Conservation (phyloP, 345 rosid genomes). For the Reutealis trisperma region DNA sequence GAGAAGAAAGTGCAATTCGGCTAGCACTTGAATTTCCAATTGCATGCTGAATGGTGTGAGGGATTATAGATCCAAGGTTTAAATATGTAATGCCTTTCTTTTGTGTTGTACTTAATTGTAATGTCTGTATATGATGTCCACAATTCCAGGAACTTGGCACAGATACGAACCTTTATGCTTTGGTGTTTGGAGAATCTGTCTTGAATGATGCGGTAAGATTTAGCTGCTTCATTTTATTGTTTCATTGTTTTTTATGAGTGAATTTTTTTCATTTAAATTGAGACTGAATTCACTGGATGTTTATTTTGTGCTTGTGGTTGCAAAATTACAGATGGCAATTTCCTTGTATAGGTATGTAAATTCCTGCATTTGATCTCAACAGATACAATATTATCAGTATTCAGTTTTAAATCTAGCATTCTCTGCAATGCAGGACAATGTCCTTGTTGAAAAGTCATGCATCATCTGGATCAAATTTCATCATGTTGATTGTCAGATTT, state of each 20-base stretch:
- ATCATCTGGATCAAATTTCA: conserved; percentile 65
- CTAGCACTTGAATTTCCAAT: background rate
- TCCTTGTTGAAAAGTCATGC: conserved; percentile 75
- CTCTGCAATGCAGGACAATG: conserved; percentile 79
- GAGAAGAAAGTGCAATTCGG: background rate
- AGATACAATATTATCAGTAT: conserved; percentile 3
- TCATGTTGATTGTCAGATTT: conserved; percentile 86
- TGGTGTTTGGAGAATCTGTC: conserved; percentile 98
- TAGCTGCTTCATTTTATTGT: conserved; percentile 13
- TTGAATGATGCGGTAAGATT: conserved; percentile 94
- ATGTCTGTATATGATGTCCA: conserved; percentile 9
- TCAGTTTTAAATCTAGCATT: conserved; percentile 24
- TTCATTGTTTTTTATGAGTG: conserved; percentile 12
- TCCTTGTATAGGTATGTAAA: conserved; percentile 86
- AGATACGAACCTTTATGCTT: conserved; percentile 87
- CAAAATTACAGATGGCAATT: conserved; percentile 73
- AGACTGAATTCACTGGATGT: background rate
- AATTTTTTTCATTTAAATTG: conserved; percentile 8
- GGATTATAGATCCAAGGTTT: background rate
- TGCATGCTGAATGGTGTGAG: conserved; percentile 6
- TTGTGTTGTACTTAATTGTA: background rate
- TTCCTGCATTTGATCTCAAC: conserved; percentile 17
- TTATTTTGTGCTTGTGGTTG: background rate
- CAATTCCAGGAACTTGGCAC: conserved; percentile 90
- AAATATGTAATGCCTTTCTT: background rate